Evolutionary conservation across 2,329 filamentous ascomycete genomes (phyloP).

Genomic region (Fusarium pseudograminearum): DNA sequence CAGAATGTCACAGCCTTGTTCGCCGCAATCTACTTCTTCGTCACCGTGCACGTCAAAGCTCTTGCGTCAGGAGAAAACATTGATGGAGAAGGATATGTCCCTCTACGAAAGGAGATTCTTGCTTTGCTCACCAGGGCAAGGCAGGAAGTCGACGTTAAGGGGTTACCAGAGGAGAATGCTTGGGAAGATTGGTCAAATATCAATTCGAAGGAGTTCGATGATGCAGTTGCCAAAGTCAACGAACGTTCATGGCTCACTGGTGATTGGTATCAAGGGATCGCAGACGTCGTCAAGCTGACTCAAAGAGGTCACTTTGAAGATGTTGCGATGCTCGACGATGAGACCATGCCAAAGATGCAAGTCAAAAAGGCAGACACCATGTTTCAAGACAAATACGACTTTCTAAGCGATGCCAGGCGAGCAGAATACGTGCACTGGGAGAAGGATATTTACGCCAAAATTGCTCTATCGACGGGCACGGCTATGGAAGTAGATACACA

Average conservation of each 20-base stretch:
- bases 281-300: constrained; percentile 61
- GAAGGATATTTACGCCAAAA: constrained; percentile 66
- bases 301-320: constrained; percentile 53
- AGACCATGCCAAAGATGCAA: constrained; percentile 52
- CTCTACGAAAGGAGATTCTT: constrained; percentile 60
- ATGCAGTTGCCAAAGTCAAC: constrained; percentile 69
- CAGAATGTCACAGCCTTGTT: constrained; percentile 66
- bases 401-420: constrained; percentile 72
- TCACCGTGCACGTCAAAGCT: constrained; percentile 63
- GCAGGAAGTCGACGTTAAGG: constrained; percentile 54
- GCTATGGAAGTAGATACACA: constrained; percentile 54
- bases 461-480: constrained; percentile 58
- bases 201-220: constrained; percentile 68
- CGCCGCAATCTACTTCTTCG: constrained; percentile 71
- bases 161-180: constrained; percentile 59
- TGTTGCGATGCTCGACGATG: constrained; percentile 54
- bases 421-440: constrained; percentile 75
- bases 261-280: constrained; percentile 73
- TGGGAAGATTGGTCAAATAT: constrained; percentile 67
- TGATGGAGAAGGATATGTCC: constrained; percentile 60
- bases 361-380: constrained; percentile 72
- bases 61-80: constrained; percentile 55
- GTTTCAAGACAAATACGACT: constrained; percentile 81
- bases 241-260: constrained; percentile 67
- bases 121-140: constrained; percentile 57